Evolutionary conservation across 257 asterid genomes (phyloP).

Genomic region (Plectranthus barbatus): DNA sequence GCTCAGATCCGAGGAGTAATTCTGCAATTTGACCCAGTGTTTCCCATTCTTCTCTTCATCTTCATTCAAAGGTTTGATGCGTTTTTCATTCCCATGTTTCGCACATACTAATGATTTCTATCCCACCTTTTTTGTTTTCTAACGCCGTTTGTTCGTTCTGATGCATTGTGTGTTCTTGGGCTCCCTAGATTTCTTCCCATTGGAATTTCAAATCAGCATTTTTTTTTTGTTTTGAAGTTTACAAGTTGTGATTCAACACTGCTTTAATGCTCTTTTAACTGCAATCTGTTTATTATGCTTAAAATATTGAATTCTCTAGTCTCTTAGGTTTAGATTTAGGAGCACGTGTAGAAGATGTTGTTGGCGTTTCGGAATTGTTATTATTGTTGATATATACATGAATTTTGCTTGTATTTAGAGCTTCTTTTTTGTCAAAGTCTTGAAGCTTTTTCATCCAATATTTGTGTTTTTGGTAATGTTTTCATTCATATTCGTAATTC

Average conservation of each 20-base stretch:
- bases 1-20: conserved; percentile 30
- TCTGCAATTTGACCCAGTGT: neutral
- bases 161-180: neutral
- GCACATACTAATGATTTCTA: neutral
- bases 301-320: neutral
- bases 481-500: too few relatives aligned
- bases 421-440: neutral
- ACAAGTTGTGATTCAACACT: neutral
- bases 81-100: neutral
- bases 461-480: neutral
- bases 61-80: conserved; percentile 23
- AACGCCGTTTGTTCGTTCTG: neutral
- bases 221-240: neutral
- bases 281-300: neutral
- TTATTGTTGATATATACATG: neutral
- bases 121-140: neutral
- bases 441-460: neutral
- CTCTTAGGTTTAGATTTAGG: too few relatives aligned
- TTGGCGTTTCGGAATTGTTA: neutral
- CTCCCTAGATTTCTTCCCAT: neutral
- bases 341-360: neutral
- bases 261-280: neutral
- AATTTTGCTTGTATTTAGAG: neutral
- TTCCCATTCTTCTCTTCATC: neutral
- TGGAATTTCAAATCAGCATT: neutral